Conservation (phyloP, 129 eudicot genomes). For the Pittosporum tobira region DNA sequence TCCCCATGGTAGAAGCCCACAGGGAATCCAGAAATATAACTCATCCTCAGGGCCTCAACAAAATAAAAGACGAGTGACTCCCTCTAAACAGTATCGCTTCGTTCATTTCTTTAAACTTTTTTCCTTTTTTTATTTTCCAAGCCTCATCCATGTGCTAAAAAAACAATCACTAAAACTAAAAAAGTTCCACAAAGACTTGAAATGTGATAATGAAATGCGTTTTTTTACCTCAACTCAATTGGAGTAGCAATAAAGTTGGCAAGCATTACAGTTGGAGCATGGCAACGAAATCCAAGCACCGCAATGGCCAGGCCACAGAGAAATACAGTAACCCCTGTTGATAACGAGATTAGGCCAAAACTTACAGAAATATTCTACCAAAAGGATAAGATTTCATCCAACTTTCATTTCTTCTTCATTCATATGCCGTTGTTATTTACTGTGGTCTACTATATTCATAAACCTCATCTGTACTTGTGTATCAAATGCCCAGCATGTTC, state of each 20-base stretch:
- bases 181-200: neutral
- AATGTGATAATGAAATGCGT: neutral
- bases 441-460: too few relatives aligned
- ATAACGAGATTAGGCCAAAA: slow-evolving; percentile 5
- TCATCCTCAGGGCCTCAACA: too few relatives aligned
- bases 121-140: neutral
- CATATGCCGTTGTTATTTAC: too few relatives aligned
- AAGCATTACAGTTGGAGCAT: slow-evolving; percentile 82
- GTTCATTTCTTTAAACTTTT: neutral
- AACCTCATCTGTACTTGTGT: too few relatives aligned
- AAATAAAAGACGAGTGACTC: too few relatives aligned
- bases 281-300: slow-evolving; percentile 50
- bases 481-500: too few relatives aligned
- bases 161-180: neutral
- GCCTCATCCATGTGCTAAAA: neutral
- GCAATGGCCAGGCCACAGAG: slow-evolving; percentile 81
- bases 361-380: slow-evolving; percentile 4
- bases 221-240: slow-evolving; percentile 71
- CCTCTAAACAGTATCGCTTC: too few relatives aligned
- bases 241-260: slow-evolving; percentile 90
- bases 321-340: slow-evolving; percentile 78
- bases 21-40: too few relatives aligned
- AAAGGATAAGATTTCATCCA: neutral
- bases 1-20: too few relatives aligned
- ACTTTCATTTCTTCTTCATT: too few relatives aligned